Base-by-base conservation (phyloP, 2,329 filamentous ascomycete species). In the Ambrosiella beaveri region DNA sequence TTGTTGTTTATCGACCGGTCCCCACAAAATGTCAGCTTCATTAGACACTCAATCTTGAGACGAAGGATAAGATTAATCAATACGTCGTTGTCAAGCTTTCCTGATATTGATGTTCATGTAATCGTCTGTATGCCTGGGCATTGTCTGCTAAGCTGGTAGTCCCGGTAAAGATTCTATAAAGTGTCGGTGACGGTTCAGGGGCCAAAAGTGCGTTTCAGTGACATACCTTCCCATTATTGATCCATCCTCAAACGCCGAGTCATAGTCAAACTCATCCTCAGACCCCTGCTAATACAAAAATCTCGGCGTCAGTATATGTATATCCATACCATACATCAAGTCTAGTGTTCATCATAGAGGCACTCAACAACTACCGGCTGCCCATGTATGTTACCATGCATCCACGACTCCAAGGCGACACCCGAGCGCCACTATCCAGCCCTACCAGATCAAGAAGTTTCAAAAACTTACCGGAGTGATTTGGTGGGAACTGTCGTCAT, bases 131-230 rank as follows among this genome's bases (percentile, higher is more conserved):
- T 38, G 65, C 59, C 15, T 65, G 63, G 50, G 69, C 66, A 59
- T 66, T 69, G 6, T 66, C 66, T 3, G 65, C 64, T 2, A 70
- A 62, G 12, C 68, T 70, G 1, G 64, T 63, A 0, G 67, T 69
- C 2, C 67, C 68, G 11, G 64, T 35, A 54, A 60, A 41, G 35
- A 58, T 7, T n/a, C n/a, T 36, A 47, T 36, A 39, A 17, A 52
- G 44, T 47, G 8, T 15, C 19, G 6, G 19, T 45, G 8, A 4
- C 8, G 44, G 11, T 47, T 17, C n/a, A 47, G 7, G 11, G n/a
- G n/a, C n/a, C n/a, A 2, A 2, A 13, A 15, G n/a, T 15, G 44
- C 27, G 3, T 27, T 47, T 15, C n/a, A 15, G 13, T 17, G n/a
- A 15, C 5, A 15, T 35, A 49, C 44, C 36, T 49, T 47, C 54